These are phyloP conservation scores for Agaricus bisporus DNA, from an alignment of 768 basidiomycete species.

Conservation along the genomic window DNA sequence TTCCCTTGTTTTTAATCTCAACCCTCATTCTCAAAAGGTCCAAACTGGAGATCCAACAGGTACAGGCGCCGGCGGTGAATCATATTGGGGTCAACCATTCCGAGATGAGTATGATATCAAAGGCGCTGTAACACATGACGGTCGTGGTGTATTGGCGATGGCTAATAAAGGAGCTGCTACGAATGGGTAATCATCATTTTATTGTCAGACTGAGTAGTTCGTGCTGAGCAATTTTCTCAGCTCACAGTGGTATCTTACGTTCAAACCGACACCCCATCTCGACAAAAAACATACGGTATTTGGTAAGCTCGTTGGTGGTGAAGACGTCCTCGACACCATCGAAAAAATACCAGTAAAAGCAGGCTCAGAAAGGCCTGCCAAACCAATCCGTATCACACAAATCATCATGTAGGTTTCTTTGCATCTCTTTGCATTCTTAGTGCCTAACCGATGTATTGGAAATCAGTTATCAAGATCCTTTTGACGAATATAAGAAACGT, in stretches of 20 bases:
- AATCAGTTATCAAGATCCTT: constrained; percentile 85
- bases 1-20: not conserved
- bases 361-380: constrained; percentile 82
- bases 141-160: constrained; percentile 86
- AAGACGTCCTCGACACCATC: constrained; percentile 80
- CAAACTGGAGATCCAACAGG: constrained; percentile 98
- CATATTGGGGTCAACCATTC: constrained; percentile 94
- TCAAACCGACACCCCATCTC: constrained; percentile 75
- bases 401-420: constrained; percentile 66
- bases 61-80: constrained; percentile 89
- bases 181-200: constrained; percentile 53
- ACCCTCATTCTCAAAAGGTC: constrained; percentile 42
- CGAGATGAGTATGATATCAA: constrained; percentile 90
- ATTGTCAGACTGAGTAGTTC: not conserved
- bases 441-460: not conserved
- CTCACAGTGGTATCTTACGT: constrained; percentile 93
- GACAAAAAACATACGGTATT: constrained; percentile 96
- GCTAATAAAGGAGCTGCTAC: constrained; percentile 91
- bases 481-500: constrained; percentile 85
- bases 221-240: constrained; percentile 28
- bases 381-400: constrained; percentile 80
- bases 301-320: constrained; percentile 94
- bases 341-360: constrained; percentile 78
- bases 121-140: constrained; percentile 83
- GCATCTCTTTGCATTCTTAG: not conserved